Base-by-base conservation (phyloP, 495 filamentous ascomycete genomes). In the Aspergillus leporis region DNA sequence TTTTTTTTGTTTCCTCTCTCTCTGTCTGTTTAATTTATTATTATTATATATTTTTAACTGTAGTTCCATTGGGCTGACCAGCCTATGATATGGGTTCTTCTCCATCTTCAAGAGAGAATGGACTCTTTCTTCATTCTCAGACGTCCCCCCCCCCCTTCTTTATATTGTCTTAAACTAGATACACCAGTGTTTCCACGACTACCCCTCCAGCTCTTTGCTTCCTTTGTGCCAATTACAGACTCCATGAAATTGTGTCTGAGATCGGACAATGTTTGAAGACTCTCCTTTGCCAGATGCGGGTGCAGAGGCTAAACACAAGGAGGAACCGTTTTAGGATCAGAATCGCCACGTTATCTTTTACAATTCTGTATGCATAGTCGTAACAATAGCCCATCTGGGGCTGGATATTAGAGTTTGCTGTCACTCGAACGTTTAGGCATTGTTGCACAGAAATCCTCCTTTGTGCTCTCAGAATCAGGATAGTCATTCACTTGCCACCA, bases 191-290 rank as follows among this genome's bases (percentile, higher is more conserved):
- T 62, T 62, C 57, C 55, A 45, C 58, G 31, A n/a, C 28, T 32
- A 25, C 55, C 55, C 60, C 57, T 22, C 41, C 55, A 54, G 41
- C 18, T 38, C 40, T 50, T 30, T 16, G 21, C 21, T 47, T 22
- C 58, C 64, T 62, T 63, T 63, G 58, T 66, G 40, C 52, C 43
- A 55, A 62, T 56, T 61, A 46, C 45, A 46, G 50, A 7, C 36
- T 51, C 49, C 30, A 34, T 40, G 32, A 53, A 23, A 18, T 22
- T 25, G 19, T 53, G 51, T 23, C 34, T 34, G 22, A 53, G 50
- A 47, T 47, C 43, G 19, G 5, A 7, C n/a, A 47, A 47, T 47
- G 8, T 12, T 23, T 47, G 14, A 41, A n/a, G 43, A 47, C 1
- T 47, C 7, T 10, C 5, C 19, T n/a, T n/a, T 47, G 3, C 43